Conservation (phyloP, 306 rosid genomes). For the Dryas drummondii region DNA sequence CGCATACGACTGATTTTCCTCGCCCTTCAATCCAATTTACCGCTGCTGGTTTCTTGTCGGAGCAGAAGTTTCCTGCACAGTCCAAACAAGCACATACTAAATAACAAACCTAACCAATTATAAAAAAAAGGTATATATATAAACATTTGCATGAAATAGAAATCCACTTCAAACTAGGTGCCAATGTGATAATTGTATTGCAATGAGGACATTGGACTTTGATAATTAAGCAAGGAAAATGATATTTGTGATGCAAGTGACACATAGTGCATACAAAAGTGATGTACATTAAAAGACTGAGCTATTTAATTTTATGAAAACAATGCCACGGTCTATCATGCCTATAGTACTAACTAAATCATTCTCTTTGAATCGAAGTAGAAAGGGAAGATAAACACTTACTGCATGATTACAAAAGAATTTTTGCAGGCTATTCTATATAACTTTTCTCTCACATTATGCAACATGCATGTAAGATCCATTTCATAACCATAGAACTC, state of each 20-base stretch:
- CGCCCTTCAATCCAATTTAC: constrained; percentile 38
- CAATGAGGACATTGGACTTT: not conserved
- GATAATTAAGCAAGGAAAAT: not conserved
- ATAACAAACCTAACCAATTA: not conserved
- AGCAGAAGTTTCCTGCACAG: constrained; percentile 32
- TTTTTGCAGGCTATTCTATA: not conserved
- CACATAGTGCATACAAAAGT: too few relatives aligned
- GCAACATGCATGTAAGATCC: not conserved
- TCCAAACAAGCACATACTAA: not conserved
- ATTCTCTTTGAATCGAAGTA: not conserved
- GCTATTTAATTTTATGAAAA: not conserved
- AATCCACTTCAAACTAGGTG: not conserved
- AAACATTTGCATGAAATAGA: not conserved
- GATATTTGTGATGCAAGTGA: too few relatives aligned
- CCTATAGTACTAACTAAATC: not conserved
- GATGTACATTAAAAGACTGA: too few relatives aligned
- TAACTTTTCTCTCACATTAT: not conserved
- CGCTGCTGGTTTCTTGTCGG: constrained; percentile 38
- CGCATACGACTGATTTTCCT: constrained; percentile 33
- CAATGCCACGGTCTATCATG: not conserved
- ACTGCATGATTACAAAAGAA: not conserved
- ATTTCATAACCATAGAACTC: not conserved
- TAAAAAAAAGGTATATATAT: not conserved
- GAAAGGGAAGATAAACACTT: not conserved
- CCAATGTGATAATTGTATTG: not conserved